Evolutionary conservation across 2,329 filamentous ascomycete genomes (phyloP), one percentile per base, ranked within the genome.

Genomic region (Talaromyces piceae): DNA sequence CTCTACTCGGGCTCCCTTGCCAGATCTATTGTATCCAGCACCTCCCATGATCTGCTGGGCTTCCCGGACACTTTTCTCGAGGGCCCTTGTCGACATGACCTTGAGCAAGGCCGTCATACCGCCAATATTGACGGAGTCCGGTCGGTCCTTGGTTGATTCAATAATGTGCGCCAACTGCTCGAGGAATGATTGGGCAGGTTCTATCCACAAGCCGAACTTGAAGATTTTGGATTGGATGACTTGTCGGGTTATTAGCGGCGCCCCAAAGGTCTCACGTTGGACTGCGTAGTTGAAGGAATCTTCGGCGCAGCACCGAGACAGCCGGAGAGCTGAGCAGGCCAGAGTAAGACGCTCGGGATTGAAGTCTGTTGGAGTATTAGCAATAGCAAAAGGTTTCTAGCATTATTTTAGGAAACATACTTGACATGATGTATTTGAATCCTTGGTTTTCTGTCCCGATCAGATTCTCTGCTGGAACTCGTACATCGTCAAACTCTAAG

Each of bases 311-410:
- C 85, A 79, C 3, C 79, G 73, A 2, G 83, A 74, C 56, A 83
- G 74, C 4, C 85, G 73, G 1, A 84, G 82, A 1, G 79, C 77
- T 1, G 79, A 76, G 39, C 87, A 80, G 2, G 82, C 77, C 51
- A 89, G 84, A 5, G 75, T 75, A 4, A 88, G 73, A 0, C 86
- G 78, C 64, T 90, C 86, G 62, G 88, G 84, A 67, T 89, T 89
- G 75, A 89, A 88, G 68, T 88, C 73, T 64, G 55, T n/a, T n/a
- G 37, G 27, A 22, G 13, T 13, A 12, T 28, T 13, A 13, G 37
- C 37, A 11, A 28, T 16, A 22, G 26, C 18, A 37, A 11, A 2
- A 6, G 9, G 0, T 20, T 37, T 12, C n/a, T 41, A n/a, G 3
- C 3, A 11, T 16, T n/a, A 1, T 37, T 11, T 23, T 5, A 5